Conservation (phyloP, 129 eudicot species). For the Flaveria linearis region DNA sequence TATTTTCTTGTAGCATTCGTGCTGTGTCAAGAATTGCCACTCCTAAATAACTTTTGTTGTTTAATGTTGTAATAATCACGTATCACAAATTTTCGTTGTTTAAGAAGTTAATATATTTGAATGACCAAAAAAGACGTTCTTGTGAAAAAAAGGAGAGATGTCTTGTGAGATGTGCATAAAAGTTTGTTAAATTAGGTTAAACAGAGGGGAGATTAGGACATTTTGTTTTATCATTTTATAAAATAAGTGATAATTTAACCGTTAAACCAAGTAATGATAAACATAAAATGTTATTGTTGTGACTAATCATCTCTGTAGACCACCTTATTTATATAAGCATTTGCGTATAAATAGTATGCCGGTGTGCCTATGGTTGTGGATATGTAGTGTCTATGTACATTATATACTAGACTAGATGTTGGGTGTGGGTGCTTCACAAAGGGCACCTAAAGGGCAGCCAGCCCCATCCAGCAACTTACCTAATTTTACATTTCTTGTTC, state of each 20-base stretch:
- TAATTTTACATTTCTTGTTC: too few species aligned
- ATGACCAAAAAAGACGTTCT: neutral
- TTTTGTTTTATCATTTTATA: neutral
- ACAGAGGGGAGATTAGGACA: neutral
- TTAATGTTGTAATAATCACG: neutral
- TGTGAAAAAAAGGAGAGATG: neutral
- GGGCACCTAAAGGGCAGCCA: too few species aligned
- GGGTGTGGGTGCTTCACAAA: too few species aligned
- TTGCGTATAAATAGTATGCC: too few species aligned
- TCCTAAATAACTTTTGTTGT: neutral
- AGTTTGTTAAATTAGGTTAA: neutral
- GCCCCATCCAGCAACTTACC: too few species aligned
- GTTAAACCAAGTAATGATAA: neutral
- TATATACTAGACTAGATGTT: too few species aligned
- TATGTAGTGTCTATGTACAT: too few species aligned
- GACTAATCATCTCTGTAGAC: neutral
- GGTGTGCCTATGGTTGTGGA: too few species aligned
- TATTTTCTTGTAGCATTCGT: neutral
- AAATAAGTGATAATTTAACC: neutral
- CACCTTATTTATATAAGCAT: too few species aligned
- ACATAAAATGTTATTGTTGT: neutral
- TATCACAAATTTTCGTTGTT: neutral
- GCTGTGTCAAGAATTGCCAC: neutral
- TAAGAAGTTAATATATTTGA: slow-evolving; percentile 9
- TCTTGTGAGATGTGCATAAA: neutral